These are phyloP conservation scores for Paecilomyces formosus DNA, from an alignment of 2,329 filamentous ascomycete species.

Conservation along the genomic window DNA sequence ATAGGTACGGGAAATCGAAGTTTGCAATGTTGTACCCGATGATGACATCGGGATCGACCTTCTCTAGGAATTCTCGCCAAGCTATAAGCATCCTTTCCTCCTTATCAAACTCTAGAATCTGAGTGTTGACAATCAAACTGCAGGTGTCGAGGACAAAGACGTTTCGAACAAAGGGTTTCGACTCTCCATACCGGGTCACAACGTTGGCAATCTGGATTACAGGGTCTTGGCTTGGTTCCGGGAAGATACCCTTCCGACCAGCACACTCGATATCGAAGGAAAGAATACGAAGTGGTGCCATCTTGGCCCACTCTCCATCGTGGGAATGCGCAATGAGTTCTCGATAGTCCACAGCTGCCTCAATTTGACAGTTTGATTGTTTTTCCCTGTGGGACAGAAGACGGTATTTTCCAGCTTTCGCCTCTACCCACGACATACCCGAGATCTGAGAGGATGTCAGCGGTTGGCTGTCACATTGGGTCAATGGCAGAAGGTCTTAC, in stretches of 20 bases:
- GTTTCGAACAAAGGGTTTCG: constrained; percentile 90
- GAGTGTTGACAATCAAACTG: constrained; percentile 88
- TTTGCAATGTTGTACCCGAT: constrained; percentile 99
- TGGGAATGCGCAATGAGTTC: constrained; percentile 82
- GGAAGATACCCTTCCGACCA: constrained; percentile 94
- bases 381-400: constrained; percentile 59
- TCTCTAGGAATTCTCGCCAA: constrained; percentile 84
- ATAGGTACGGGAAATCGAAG: constrained; percentile 95
- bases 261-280: constrained; percentile 99
- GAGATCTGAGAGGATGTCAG: constrained; percentile 50
- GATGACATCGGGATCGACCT: constrained; percentile 92
- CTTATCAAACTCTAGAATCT: constrained; percentile 73
- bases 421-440: constrained; percentile 97
- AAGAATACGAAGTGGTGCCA: constrained; percentile 84
- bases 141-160: constrained; percentile 93
- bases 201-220: constrained; percentile 98
- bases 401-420: constrained; percentile 64
- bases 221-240: constrained; percentile 82
- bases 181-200: constrained; percentile 88
- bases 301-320: constrained; percentile 94
- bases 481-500: constrained; percentile 34
- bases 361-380: constrained; percentile 94
- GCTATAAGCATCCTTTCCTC: constrained; percentile 87
- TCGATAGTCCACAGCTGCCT: constrained; percentile 74
- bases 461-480: neutral